phyloP scores from a whole-genome alignment of 179 eudicot genomes.

The Spergularia azorica region DNA sequence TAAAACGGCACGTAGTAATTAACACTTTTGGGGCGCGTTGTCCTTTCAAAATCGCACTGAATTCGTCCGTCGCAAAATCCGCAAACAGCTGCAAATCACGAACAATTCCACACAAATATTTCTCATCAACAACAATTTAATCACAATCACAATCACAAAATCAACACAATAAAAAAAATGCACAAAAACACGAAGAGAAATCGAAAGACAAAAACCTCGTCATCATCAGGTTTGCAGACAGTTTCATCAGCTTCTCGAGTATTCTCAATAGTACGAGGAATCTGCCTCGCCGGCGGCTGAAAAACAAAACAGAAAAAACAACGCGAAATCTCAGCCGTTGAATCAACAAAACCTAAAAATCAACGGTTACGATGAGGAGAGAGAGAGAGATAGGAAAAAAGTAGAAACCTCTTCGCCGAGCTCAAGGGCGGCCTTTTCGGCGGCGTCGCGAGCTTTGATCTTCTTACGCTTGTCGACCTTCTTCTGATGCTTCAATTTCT shows the following conservation, averaged over 20 bases:
- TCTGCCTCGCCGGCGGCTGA: slow-evolving; percentile 69
- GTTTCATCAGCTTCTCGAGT: slow-evolving; percentile 93
- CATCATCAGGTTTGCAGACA: slow-evolving; percentile 88
- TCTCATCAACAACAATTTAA: background rate
- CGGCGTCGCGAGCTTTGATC: slow-evolving; percentile 73
- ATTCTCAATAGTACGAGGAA: slow-evolving; percentile 87
- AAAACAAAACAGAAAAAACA: background rate
- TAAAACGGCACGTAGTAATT: slow-evolving; percentile 84
- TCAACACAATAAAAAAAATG: background rate
- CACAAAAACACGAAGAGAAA: background rate
- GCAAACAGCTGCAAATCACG: slow-evolving; percentile 68
- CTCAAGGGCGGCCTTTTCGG: slow-evolving; percentile 77
- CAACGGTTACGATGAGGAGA: background rate
- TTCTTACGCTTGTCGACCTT: slow-evolving; percentile 80
- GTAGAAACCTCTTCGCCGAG: slow-evolving; percentile 96
- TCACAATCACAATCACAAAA: background rate
- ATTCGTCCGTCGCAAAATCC: slow-evolving; percentile 84
- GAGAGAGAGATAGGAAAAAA: no score
- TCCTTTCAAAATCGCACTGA: slow-evolving; percentile 61
- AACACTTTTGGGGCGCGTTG: slow-evolving; percentile 64
- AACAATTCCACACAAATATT: background rate
- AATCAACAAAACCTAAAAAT: background rate
- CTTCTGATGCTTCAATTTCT: slow-evolving; percentile 79
- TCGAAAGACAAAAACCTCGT: slow-evolving; percentile 51
- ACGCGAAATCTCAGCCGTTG: background rate